These are phyloP conservation scores for Lasiodiplodia hormozganensis DNA, from an alignment of 2,329 filamentous ascomycete genomes.

Conservation along the genomic window DNA sequence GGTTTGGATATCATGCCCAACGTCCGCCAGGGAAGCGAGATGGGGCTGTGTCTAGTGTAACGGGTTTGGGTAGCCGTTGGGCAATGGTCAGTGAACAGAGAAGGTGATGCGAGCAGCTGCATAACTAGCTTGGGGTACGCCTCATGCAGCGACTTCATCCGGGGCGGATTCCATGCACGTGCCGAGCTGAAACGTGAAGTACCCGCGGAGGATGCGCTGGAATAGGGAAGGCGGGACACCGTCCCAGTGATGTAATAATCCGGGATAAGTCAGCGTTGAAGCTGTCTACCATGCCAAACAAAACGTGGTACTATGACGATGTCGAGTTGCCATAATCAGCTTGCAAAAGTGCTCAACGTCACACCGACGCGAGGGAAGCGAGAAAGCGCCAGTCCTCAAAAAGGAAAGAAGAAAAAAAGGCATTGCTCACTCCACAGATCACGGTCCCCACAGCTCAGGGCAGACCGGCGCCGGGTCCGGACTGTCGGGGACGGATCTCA, in stretches of 20 bases:
- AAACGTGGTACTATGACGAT: background rate
- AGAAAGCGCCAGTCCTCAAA: background rate
- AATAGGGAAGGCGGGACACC: background rate
- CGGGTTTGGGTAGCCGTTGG: background rate
- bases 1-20: background rate
- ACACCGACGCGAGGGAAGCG: background rate
- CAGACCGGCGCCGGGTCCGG: background rate
- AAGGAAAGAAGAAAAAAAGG: background rate
- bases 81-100: background rate
- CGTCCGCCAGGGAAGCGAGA: background rate
- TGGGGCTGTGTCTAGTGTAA: background rate
- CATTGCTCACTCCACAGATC: background rate
- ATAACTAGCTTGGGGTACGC: background rate
- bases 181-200: conserved; percentile 1
- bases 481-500: conserved; percentile 15
- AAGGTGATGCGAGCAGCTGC: background rate
- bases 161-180: background rate
- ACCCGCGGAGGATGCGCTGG: background rate
- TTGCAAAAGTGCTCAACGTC: background rate
- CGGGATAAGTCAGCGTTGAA: background rate
- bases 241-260: background rate
- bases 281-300: background rate
- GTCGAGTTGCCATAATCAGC: background rate
- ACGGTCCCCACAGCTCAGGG: background rate
- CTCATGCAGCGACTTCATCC: conserved; percentile 2